Base-by-base conservation (phyloP, 2,329 filamentous ascomycete genomes). In the Monosporascus sp. region DNA sequence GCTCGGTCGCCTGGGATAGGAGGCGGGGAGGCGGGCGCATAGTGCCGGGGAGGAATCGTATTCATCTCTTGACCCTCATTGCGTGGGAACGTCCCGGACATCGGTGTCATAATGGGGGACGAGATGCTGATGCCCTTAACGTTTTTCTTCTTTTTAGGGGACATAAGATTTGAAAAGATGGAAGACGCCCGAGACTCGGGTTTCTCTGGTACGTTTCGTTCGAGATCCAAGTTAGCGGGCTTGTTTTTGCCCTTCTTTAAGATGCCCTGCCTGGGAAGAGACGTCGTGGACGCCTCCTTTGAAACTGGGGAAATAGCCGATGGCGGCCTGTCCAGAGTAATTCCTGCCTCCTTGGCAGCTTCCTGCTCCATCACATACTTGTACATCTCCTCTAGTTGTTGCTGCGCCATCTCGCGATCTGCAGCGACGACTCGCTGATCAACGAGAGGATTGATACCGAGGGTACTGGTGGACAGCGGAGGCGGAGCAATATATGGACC, bases 341-440 rank as follows among this genome's bases (percentile, higher is more conserved):
- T 65, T 35, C 83, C 83, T 48, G 76, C 76, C 59, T 78, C 74
- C 68, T 85, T 86, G 50, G 82, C 82, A 54, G 81, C 82, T 65
- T 97, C 92, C 62, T 96, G 89, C 69, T 91, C 90, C 85, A 96
- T 88, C 58, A 96, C 92, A 61, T 91, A 88, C 57, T 86, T 90
- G 72, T 97, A 97, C 68, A 97, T 85, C 63, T 89, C 85, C 70
- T 96, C 91, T 70, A 97, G 85, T 68, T 96, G 89, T 59, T 86
- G 79, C 70, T 94, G 86, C 58, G 89, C 85, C 74, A 87, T 86
- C 65, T 81, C 78, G 67, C 81, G 83, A 71, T 96, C 89, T 55
- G 82, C 80, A 54, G 87, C 82, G 24, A 97, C 80, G 17, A 96
- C 81, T 54, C 79, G 80, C 54, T 87, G 85, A 68, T 97, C 90